A percentile compares a stretch with the other conserved stretches of the same genome.
Evolutionary conservation across 306 rosid species (phyloP).

Genomic region (Vigna unguiculata): DNA sequence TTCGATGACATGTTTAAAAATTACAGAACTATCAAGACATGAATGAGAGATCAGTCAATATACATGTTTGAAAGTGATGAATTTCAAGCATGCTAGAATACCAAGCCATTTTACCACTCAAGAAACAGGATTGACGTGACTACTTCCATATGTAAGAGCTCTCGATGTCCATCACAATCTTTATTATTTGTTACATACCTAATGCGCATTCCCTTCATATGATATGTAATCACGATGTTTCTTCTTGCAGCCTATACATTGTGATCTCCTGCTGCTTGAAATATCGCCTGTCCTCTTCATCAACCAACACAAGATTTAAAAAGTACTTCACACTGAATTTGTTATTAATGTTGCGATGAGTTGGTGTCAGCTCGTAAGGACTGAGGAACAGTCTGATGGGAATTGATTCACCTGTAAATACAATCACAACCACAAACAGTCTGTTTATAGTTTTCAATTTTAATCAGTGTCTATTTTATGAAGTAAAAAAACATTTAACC

Average conservation of each 20-base stretch:
- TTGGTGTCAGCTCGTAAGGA: constrained; percentile 97
- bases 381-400: constrained; percentile 97
- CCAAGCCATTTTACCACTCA: constrained; percentile 20
- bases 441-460: not conserved
- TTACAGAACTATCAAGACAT: constrained; percentile 35
- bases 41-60: constrained; percentile 43
- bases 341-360: constrained; percentile 93
- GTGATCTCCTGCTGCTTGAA: constrained; percentile 98
- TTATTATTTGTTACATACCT: constrained; percentile 46
- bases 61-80: constrained; percentile 51
- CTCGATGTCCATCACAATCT: constrained; percentile 48
- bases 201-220: constrained; percentile 27
- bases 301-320: constrained; percentile 95
- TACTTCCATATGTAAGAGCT: constrained; percentile 46
- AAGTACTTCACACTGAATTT: constrained; percentile 97
- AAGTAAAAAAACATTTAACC: not conserved
- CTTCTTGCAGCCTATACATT: constrained; percentile 81
- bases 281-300: constrained; percentile 97
- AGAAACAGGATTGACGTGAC: constrained; percentile 35
- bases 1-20: constrained; percentile 24
- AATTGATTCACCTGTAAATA: constrained; percentile 91
- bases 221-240: constrained; percentile 60
- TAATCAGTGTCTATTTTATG: not conserved
- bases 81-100: constrained; percentile 47
- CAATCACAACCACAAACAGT: constrained; percentile 32